Evolutionary conservation across 2,329 filamentous ascomycete species (phyloP), one percentile per base, ranked within the genome.

Genomic region (Aspergillus fischeri): DNA sequence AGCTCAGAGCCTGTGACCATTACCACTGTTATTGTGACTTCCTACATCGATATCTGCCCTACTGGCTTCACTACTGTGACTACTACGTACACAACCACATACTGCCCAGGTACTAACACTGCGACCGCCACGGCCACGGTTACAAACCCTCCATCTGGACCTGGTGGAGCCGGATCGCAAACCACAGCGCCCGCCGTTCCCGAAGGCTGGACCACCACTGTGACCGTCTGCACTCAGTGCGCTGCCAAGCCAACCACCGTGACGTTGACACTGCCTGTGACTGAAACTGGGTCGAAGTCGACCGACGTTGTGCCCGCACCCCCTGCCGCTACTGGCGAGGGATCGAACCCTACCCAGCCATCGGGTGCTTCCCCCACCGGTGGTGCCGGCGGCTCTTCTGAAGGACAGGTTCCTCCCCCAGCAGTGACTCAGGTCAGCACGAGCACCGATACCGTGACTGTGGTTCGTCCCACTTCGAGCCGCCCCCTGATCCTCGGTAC

Each of bases 1-100:
- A 60, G 61, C 25, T 63, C 64, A 3, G 58, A 60, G 49, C 57
- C 65, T 1, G 60, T 54, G 44, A 74, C 68, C 5, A 66, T 67
- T 41, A 75, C 74, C 9, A 75, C 73, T 11, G 60, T 76, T 20
- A 69, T 75, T 51, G 65, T 70, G 38, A 78, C 75, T 32, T 73
- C 73, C 20, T 77, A 77, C 59, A 69, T 70, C 7, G 70, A 74
- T 52, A 73, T 78, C 60, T 77, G 75, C 56, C 71, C 76, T 3
- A 75, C 73, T 27, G 76, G 76, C 5, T 77, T 74, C 61, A 76
- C 72, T 41, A 77, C 73, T 5, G 67, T 76, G 51, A 75, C 72
- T 2, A 71, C 71, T 3, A 73, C 73, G 0, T 67, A 71, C 48
- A 77, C 74, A 9, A 73, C 72, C 17, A 73, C 68, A 4, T 70